Conservation (phyloP, 2,329 filamentous ascomycete species). For the Colletotrichum sp. region DNA sequence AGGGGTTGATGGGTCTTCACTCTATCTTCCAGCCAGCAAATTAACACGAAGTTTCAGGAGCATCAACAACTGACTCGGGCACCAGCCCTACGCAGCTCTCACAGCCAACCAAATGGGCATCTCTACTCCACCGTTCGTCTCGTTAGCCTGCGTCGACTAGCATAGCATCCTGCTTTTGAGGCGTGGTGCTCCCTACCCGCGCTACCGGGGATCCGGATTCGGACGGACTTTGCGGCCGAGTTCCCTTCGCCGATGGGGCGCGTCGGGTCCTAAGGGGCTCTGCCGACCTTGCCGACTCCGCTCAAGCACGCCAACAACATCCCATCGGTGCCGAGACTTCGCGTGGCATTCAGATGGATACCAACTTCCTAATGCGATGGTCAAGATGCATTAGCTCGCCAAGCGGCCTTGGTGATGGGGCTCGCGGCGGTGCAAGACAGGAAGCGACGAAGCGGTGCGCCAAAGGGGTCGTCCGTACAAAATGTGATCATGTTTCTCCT, state of each 20-base stretch:
- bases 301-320: not conserved
- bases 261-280: not conserved
- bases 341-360: not conserved
- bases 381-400: not conserved
- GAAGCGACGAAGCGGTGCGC: not conserved
- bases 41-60: not conserved
- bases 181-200: not conserved
- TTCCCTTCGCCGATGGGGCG: not conserved
- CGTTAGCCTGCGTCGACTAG: not conserved
- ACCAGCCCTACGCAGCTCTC: not conserved
- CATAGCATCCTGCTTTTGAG: not conserved
- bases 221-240: not conserved
- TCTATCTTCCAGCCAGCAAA: not conserved
- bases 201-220: not conserved
- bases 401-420: not conserved
- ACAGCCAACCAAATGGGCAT: not conserved
- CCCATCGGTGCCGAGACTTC: not conserved
- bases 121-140: not conserved
- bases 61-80: not conserved
- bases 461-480: not conserved
- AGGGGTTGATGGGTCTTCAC: not conserved
- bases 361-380: not conserved
- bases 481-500: not conserved
- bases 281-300: not conserved
- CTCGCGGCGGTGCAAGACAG: not conserved